Evolutionary conservation across 306 rosid genomes (phyloP), one percentile per base, ranked within the genome.

Genomic region (Albizia julibrissin): DNA sequence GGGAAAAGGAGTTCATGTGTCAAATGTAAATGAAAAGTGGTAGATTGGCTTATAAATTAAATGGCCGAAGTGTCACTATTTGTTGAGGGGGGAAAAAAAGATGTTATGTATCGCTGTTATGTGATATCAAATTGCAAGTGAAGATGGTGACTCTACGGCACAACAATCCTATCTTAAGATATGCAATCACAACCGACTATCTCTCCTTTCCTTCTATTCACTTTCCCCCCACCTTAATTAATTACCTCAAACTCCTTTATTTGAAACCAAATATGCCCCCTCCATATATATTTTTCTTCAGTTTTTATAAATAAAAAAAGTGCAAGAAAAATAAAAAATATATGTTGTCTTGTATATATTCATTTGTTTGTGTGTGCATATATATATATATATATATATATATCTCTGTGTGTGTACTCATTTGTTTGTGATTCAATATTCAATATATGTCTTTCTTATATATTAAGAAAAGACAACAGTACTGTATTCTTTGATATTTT

Each of bases 121-220:
- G 39, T 80, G 58, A 69, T 44, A 16, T 79, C 67, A 69, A 85
- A 68, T 83, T 83, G 82, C 78, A 62, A 67, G 52, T 49, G 46
- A 69, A 44, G 87, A 88, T 37, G 59, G 84, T 15, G 89, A 88
- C 87, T 18, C 22, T 22, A 64, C 74, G 69, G 69, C 69, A 80
- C 87, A 64, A 49, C 75, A 24, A 52, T 75, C 39, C 56, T 46
- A 64, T 67, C 52, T 76, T 64, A 64, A 40, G 78, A 82, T 83
- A 69, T 77, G 44, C 29, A 74, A 80, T 83, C 61, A 44, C 72
- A 77, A 75, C 76, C 81, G 37, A 64, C 50, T 10, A 66, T 2
- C 2, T 10, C 9, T 6, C 10, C 7, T 22, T 56, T 56, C 29
- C 47, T 33, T 47, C 22, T 39, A 70, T 18, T 29, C 49, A 59